phyloP scores from a whole-genome alignment of 2,329 filamentous ascomycete genomes.

The Elsinoe necatrix region DNA sequence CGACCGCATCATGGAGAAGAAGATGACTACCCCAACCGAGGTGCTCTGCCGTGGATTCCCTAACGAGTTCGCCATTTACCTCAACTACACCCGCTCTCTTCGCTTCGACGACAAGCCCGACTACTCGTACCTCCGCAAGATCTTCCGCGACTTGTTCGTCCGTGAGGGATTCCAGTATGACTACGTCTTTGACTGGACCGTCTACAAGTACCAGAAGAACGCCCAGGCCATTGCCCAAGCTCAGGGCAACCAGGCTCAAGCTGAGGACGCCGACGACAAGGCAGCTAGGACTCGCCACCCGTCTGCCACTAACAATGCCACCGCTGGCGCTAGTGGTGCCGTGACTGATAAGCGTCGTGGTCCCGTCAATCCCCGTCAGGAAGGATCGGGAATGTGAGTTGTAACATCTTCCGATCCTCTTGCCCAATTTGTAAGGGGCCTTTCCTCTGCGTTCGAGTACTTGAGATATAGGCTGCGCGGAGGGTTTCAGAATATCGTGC shows the following conservation, averaged over 20 bases:
- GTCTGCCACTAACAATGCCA: constrained; percentile 57
- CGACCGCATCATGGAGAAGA: constrained; percentile 99
- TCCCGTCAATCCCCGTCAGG: constrained; percentile 68
- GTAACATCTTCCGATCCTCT: constrained; percentile 57
- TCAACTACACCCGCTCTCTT: constrained; percentile 97
- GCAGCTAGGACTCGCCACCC: constrained; percentile 48
- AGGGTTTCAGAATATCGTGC: constrained; percentile 47
- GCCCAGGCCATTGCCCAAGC: constrained; percentile 87
- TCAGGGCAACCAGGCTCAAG: constrained; percentile 55
- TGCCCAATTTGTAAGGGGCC: constrained; percentile 66
- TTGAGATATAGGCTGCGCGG: constrained; percentile 63
- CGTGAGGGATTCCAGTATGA: constrained; percentile 99
- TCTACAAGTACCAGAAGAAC: constrained; percentile 99
- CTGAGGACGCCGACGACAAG: constrained; percentile 69
- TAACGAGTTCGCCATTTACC: constrained; percentile 98
- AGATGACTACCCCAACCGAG: constrained; percentile 99
- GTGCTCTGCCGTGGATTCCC: constrained; percentile 98
- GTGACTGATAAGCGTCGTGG: constrained; percentile 59
- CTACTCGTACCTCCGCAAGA: constrained; percentile 99
- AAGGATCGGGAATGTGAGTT: constrained; percentile 97
- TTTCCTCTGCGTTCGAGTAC: constrained; percentile 76
- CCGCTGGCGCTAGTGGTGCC: constrained; percentile 52
- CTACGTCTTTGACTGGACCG: constrained; percentile 99
- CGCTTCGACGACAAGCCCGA: constrained; percentile 99
- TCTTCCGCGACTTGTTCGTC: constrained; percentile 98